These are phyloP conservation scores for Cordyceps farinosa DNA, from an alignment of 2,329 filamentous ascomycete genomes.

Conservation along the genomic window DNA sequence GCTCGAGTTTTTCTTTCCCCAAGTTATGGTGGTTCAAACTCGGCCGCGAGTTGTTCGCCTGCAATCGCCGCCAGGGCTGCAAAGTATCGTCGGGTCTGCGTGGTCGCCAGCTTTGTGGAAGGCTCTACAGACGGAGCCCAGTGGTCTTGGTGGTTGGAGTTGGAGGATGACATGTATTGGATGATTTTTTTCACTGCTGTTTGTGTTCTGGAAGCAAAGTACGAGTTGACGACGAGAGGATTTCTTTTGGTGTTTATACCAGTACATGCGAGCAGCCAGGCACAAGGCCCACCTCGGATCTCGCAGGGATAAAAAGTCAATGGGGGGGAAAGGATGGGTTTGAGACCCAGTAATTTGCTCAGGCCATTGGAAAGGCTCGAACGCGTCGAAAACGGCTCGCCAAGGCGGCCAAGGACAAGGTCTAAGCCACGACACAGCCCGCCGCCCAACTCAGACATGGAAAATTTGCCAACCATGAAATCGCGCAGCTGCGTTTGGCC, in stretches of 20 bases:
- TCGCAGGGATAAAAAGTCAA: background rate
- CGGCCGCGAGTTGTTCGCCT: constrained; percentile 14
- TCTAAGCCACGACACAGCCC: constrained; percentile 17
- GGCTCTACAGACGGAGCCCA: constrained; percentile 16
- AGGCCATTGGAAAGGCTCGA: background rate
- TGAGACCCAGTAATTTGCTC: background rate
- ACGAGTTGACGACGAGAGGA: background rate
- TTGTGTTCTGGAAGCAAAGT: background rate
- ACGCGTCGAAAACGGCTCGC: constrained; percentile 1
- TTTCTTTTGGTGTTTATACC: background rate
- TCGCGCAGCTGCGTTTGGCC: background rate
- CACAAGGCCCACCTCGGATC: background rate
- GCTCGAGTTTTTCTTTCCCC: background rate
- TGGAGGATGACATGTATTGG: constrained; percentile 8
- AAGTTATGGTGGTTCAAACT: constrained; percentile 17
- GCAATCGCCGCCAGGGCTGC: constrained; percentile 18
- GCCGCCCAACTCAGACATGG: background rate
- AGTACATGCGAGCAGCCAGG: background rate
- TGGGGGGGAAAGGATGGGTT: background rate
- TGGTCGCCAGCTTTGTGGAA: constrained; percentile 17
- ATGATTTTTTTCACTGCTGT: background rate
- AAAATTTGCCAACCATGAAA: background rate
- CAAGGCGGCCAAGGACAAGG: background rate
- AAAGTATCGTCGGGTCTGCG: constrained; percentile 11
- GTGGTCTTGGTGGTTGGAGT: constrained; percentile 1